Conservation (phyloP, 75 land plant species). For the Ceratopteris richardii region DNA sequence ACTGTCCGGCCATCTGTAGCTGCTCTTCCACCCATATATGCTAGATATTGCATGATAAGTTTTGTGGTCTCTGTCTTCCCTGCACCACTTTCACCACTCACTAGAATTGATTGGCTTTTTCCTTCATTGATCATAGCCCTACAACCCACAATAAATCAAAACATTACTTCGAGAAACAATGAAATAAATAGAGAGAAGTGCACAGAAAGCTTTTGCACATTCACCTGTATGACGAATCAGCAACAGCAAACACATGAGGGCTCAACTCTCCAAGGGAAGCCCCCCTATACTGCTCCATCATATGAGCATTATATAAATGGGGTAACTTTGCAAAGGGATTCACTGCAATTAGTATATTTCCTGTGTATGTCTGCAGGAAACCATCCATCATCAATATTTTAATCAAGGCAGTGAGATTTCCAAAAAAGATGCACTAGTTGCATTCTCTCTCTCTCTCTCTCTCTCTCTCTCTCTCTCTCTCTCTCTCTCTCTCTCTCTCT, state of each 20-base stretch:
- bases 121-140: conserved; percentile 79
- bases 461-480: no score
- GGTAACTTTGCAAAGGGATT: conserved; percentile 98
- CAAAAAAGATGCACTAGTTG: no score
- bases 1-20: conserved; percentile 82
- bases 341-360: conserved; percentile 97
- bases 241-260: conserved; percentile 99
- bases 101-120: conserved; percentile 80
- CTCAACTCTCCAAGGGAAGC: conserved; percentile 91
- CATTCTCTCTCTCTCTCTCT: no score
- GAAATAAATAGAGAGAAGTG: no score
- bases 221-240: conserved; percentile 95
- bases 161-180: neutral
- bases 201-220: no score
- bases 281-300: conserved; percentile 99
- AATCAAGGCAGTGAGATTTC: no score
- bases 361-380: conserved; percentile 82
- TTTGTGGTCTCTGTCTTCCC: conserved; percentile 99
- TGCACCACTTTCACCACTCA: conserved; percentile 99
- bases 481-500: no score
- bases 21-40: conserved; percentile 74
- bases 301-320: conserved; percentile 82
- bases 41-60: conserved; percentile 89
- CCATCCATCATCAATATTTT: no score
- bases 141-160: conserved; percentile 3